Percentiles rank a stretch among this genome's conserved stretches.
These are phyloP conservation scores for Guillardia theta DNA, from an alignment of 78 protist genomes.

Conservation along the genomic window DNA sequence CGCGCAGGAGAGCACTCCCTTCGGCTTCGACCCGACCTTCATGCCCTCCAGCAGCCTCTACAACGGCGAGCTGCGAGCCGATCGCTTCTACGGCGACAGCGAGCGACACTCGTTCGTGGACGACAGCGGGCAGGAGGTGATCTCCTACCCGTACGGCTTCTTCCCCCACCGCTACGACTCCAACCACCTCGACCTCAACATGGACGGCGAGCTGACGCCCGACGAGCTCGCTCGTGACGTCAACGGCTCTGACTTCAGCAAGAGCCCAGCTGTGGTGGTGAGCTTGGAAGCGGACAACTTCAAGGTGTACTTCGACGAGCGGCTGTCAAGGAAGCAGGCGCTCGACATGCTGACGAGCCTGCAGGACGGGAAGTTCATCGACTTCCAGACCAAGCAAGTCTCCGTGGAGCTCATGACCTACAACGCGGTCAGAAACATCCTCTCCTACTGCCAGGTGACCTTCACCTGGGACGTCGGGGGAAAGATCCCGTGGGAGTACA, in stretches of 20 bases:
- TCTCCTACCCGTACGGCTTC: neutral
- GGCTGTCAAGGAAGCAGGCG: neutral
- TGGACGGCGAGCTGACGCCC: too few relatives aligned
- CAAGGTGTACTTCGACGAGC: neutral
- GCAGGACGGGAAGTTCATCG: neutral
- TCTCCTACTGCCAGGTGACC: neutral
- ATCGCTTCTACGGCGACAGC: neutral
- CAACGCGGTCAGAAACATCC: neutral
- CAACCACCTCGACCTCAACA: too few relatives aligned
- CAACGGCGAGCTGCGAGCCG: neutral
- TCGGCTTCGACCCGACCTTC: neutral
- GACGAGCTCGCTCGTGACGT: too few relatives aligned
- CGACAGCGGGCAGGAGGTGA: too few relatives aligned
- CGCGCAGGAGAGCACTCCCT: neutral
- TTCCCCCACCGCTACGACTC: neutral
- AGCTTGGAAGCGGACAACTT: neutral
- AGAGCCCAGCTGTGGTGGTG: too few relatives aligned
- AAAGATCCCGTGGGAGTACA: neutral
- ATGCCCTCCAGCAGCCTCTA: neutral
- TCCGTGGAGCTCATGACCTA: neutral
- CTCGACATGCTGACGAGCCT: neutral
- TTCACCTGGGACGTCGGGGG: neutral
- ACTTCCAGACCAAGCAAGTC: neutral
- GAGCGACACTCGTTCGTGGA: too few relatives aligned
- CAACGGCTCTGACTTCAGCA: too few relatives aligned